phyloP scores from a whole-genome alignment of 768 basidiomycete genomes.

The Leccinum subtestaceum region DNA sequence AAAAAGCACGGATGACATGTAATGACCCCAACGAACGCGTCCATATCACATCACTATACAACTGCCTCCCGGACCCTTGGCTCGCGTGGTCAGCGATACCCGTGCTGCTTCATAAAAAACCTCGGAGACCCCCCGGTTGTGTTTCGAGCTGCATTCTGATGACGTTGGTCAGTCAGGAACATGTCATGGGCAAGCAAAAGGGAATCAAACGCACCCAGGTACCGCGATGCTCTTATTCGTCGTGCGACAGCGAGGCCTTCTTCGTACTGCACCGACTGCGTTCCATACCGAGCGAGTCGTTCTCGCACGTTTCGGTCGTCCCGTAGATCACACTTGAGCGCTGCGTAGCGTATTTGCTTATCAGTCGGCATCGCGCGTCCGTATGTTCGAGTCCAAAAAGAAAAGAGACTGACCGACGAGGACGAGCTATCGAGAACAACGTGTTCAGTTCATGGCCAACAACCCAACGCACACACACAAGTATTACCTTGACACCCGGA shows the following conservation, averaged over 20 bases:
- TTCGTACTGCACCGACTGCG: conserved; percentile 84
- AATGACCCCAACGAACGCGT: background rate
- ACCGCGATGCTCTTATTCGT: conserved; percentile 89
- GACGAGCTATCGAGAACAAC: conserved; percentile 53
- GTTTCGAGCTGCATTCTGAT: conserved; percentile 94
- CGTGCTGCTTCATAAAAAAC: conserved; percentile 91
- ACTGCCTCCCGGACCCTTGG: conserved; percentile 57
- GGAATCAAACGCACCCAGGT: conserved; percentile 65
- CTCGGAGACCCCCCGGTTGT: conserved; percentile 91
- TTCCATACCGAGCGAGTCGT: conserved; percentile 65
- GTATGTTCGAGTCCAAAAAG: background rate
- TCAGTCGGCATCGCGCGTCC: conserved; percentile 9
- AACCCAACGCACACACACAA: background rate
- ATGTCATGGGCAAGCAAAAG: background rate
- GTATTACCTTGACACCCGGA: conserved; percentile 84
- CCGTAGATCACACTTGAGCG: conserved; percentile 93
- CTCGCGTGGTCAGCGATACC: conserved; percentile 71
- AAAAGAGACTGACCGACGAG: conserved; percentile 69
- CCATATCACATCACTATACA: conserved; percentile 59
- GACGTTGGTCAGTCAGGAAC: background rate
- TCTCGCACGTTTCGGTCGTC: conserved; percentile 76
- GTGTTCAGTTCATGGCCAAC: conserved; percentile 2
- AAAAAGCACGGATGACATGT: background rate
- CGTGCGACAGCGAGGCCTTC: conserved; percentile 85
- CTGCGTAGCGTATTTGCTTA: conserved; percentile 36